A percentile compares a stretch with the other conserved stretches of the same genome.
phyloP scores from a whole-genome alignment of 2,329 filamentous ascomycete genomes.

The Zymoseptoria brevis region DNA sequence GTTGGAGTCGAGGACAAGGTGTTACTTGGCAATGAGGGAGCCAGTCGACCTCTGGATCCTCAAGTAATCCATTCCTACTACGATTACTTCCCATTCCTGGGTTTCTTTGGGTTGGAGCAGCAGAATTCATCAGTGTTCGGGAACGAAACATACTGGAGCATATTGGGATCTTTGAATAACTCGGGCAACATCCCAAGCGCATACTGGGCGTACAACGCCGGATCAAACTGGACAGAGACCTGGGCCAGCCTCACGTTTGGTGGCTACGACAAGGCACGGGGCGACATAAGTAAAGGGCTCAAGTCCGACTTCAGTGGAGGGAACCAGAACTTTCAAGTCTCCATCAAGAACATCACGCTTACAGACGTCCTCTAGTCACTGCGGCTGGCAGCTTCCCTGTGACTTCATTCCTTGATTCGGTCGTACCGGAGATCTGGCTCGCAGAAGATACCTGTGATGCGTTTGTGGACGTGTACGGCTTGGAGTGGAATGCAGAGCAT shows the following conservation, averaged over 20 bases:
- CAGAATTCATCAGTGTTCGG: conserved; percentile 33
- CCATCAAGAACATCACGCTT: conserved; percentile 2
- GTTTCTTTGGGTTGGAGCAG: conserved; percentile 32
- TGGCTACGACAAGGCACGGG: conserved; percentile 31
- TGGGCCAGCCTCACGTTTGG: conserved; percentile 29
- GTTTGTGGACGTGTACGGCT: conserved; percentile 33
- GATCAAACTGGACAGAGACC: conserved; percentile 20
- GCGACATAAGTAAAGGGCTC: not conserved
- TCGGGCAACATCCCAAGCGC: conserved; percentile 28
- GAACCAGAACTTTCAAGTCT: not conserved
- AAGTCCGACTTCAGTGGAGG: not conserved
- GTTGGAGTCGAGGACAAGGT: not conserved
- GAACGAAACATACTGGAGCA: conserved; percentile 27
- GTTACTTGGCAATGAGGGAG: not conserved
- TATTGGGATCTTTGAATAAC: conserved; percentile 27
- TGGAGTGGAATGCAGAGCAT: conserved; percentile 29
- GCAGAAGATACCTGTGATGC: conserved; percentile 27
- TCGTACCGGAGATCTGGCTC: conserved; percentile 36
- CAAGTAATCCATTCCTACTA: conserved; percentile 6
- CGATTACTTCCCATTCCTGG: conserved; percentile 24
- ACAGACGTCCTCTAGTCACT: not conserved
- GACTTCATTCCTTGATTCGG: conserved; percentile 28
- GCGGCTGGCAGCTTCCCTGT: not conserved
- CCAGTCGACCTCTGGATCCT: not conserved
- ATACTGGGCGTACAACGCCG: conserved; percentile 37